phyloP scores from a whole-genome alignment of 192 early-diverging fungal species.

The Coemansia sp. region DNA sequence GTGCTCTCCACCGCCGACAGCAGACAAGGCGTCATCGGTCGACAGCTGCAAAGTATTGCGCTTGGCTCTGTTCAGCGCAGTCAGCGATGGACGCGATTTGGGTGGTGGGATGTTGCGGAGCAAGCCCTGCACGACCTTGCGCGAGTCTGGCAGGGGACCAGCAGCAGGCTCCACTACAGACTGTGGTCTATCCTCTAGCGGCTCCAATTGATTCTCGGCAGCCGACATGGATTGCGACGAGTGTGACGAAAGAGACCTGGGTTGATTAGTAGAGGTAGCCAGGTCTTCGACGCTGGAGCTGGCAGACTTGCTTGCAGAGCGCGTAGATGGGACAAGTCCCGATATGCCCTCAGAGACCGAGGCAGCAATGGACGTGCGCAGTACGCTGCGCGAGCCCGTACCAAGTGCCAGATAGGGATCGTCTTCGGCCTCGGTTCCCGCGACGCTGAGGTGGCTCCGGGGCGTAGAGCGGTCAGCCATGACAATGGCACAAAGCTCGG shows the following conservation, averaged over 20 bases:
- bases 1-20: slow-evolving; percentile 13
- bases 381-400: slow-evolving; percentile 27
- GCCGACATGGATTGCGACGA: background rate
- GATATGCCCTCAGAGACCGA: slow-evolving; percentile 30
- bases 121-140: slow-evolving; percentile 49
- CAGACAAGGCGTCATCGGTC: background rate
- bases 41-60: slow-evolving; percentile 54
- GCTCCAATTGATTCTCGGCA: background rate
- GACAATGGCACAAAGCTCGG: slow-evolving; percentile 30
- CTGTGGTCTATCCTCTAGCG: background rate
- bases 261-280: background rate
- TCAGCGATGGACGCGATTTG: slow-evolving; percentile 43
- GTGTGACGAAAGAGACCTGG: background rate
- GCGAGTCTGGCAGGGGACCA: slow-evolving; percentile 43
- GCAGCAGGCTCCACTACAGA: background rate
- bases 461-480: slow-evolving; percentile 36
- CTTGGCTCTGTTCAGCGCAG: slow-evolving; percentile 51
- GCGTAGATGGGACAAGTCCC: slow-evolving; percentile 11
- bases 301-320: background rate
- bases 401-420: slow-evolving; percentile 40
- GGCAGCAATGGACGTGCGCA: slow-evolving; percentile 49
- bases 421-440: slow-evolving; percentile 21
- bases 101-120: slow-evolving; percentile 54
- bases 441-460: slow-evolving; percentile 22
- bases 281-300: background rate